Evolutionary conservation across 768 basidiomycete genomes (phyloP).

Genomic region (Sporobolomyces roseus): DNA sequence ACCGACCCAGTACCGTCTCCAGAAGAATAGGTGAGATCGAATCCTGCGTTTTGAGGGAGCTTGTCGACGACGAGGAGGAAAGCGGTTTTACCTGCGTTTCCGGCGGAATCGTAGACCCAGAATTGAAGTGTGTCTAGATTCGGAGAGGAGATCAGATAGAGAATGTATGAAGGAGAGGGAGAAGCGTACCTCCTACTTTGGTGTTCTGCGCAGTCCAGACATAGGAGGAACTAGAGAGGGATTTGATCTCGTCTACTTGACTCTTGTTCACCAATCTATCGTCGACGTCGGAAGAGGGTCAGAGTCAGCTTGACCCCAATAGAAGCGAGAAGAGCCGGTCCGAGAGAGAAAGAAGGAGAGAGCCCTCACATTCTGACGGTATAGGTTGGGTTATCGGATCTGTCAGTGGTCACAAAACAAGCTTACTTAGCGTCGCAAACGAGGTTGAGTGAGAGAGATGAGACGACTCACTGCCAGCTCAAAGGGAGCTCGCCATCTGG

Average conservation of each 20-base stretch:
- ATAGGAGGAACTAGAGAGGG: too few relatives aligned
- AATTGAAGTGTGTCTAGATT: neutral
- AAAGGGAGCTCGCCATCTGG: neutral
- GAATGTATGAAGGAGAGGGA: neutral
- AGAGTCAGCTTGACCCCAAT: too few relatives aligned
- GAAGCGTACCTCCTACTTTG: neutral
- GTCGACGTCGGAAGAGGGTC: too few relatives aligned
- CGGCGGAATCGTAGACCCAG: conserved; percentile 11
- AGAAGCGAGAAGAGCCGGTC: too few relatives aligned
- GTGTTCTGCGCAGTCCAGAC: too few relatives aligned
- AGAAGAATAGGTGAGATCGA: neutral
- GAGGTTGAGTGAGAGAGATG: neutral
- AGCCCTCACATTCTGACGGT: neutral
- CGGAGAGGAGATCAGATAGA: too few relatives aligned
- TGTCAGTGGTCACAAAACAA: neutral
- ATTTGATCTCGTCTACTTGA: too few relatives aligned
- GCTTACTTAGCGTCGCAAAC: neutral
- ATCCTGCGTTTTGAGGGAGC: neutral
- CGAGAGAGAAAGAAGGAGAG: neutral
- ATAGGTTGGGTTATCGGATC: neutral
- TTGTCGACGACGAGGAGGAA: neutral
- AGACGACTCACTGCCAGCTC: neutral
- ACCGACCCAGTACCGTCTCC: neutral
- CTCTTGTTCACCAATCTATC: too few relatives aligned
- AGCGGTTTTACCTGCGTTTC: neutral